A percentile compares a stretch with the other conserved stretches of the same genome.
Evolutionary conservation across 2,329 filamentous ascomycete species (phyloP).

Genomic region (Epichloe scottii): DNA sequence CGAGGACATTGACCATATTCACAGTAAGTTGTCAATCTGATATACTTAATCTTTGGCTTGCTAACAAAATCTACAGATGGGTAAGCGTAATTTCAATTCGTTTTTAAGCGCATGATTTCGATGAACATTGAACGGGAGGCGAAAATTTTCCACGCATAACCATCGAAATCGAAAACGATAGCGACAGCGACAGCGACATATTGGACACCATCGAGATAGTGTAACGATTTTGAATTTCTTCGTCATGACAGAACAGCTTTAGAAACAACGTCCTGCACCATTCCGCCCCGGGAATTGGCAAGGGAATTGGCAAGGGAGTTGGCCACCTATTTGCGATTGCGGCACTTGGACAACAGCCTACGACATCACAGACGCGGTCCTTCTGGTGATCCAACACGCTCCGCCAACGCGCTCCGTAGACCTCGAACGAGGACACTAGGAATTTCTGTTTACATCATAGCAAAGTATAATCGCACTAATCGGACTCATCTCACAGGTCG

Average conservation of each 20-base stretch:
- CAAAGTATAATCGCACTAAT: background rate
- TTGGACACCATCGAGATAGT: background rate
- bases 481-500: constrained; percentile 53
- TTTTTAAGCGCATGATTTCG: background rate
- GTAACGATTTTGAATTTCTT: background rate
- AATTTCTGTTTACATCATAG: no score
- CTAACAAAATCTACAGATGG: constrained; percentile 41
- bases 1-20: constrained; percentile 33
- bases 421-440: background rate
- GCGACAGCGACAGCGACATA: background rate
- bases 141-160: background rate
- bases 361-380: background rate
- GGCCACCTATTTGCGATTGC: background rate
- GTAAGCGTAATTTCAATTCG: constrained; percentile 34
- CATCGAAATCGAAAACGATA: background rate
- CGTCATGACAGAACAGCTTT: no score
- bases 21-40: constrained; percentile 30
- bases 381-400: background rate
- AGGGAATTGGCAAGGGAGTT: background rate
- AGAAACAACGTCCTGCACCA: no score
- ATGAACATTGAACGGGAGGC: background rate
- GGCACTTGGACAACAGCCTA: background rate
- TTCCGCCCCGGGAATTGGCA: background rate
- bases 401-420: background rate
- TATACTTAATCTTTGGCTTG: constrained; percentile 23